These are phyloP conservation scores for Coleophoma crateriformis DNA, from an alignment of 2,329 filamentous ascomycete species.

Conservation along the genomic window DNA sequence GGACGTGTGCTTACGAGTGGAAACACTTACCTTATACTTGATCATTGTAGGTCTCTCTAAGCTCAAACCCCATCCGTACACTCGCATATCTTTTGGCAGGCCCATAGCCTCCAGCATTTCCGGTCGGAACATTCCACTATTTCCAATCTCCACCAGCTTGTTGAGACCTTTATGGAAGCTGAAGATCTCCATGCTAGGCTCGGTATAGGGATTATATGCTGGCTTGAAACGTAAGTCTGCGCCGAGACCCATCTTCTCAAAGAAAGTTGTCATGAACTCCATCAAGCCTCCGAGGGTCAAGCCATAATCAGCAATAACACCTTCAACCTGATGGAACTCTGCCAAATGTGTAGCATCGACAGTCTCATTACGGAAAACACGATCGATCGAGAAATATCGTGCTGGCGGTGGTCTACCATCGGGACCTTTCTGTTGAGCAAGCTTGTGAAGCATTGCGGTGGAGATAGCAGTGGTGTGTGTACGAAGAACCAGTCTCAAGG, in stretches of 20 bases:
- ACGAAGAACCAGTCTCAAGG: conserved; percentile 79
- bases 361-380: conserved; percentile 96
- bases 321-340: conserved; percentile 98
- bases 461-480: conserved; percentile 95
- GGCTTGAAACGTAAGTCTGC: conserved; percentile 88
- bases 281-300: conserved; percentile 89
- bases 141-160: conserved; percentile 96
- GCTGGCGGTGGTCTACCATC: conserved; percentile 60
- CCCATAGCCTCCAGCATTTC: conserved; percentile 98
- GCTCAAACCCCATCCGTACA: conserved; percentile 90
- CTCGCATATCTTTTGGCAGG: conserved; percentile 81
- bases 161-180: conserved; percentile 83
- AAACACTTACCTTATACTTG: conserved; percentile 24
- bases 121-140: conserved; percentile 97
- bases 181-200: conserved; percentile 98
- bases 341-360: conserved; percentile 95
- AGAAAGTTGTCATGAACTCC: conserved; percentile 94
- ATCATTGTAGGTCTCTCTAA: conserved; percentile 91
- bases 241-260: conserved; percentile 84
- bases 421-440: conserved; percentile 76
- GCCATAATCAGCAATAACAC: conserved; percentile 95
- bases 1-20: not conserved
- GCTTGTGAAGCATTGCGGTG: conserved; percentile 83
- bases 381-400: conserved; percentile 98
- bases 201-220: conserved; percentile 92